Conservation (phyloP, 306 rosid genomes). For the Malus fusca region DNA sequence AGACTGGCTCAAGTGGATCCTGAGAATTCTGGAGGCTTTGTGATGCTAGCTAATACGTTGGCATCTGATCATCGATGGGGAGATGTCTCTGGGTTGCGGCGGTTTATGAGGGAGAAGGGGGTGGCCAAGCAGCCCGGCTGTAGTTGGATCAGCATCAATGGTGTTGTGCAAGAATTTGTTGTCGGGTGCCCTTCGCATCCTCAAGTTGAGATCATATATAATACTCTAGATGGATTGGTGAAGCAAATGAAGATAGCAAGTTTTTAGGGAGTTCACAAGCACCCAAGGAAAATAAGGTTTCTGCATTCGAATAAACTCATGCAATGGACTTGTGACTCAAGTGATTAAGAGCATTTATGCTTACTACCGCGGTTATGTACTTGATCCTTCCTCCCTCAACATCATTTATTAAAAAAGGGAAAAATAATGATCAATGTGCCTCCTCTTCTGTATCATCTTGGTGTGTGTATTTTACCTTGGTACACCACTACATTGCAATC, state of each 20-base stretch:
- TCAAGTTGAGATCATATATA: conserved; percentile 25
- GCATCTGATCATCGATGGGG: conserved; percentile 46
- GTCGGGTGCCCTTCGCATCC: conserved; percentile 38
- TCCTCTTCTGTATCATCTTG: too few species aligned
- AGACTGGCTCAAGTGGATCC: conserved; percentile 52
- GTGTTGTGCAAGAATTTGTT: conserved; percentile 53
- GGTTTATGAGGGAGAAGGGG: conserved; percentile 51
- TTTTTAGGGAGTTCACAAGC: neutral
- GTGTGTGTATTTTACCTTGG: too few species aligned
- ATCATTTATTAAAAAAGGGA: too few species aligned
- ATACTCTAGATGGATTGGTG: conserved; percentile 35
- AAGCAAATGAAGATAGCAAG: conserved; percentile 37
- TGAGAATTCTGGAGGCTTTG: conserved; percentile 43
- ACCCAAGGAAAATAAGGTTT: neutral
- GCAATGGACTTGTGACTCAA: too few species aligned
- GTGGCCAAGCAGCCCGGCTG: conserved; percentile 49
- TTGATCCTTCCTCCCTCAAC: too few species aligned
- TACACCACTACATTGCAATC: too few species aligned
- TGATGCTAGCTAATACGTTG: conserved; percentile 55
- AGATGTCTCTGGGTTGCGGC: conserved; percentile 35
- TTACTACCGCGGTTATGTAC: too few species aligned
- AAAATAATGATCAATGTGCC: too few species aligned
- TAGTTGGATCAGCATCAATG: conserved; percentile 59
- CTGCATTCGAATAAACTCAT: too few species aligned
- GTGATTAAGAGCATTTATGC: too few species aligned